phyloP scores from a whole-genome alignment of 2,329 filamentous ascomycete genomes.

The Zymoseptoria brevis region DNA sequence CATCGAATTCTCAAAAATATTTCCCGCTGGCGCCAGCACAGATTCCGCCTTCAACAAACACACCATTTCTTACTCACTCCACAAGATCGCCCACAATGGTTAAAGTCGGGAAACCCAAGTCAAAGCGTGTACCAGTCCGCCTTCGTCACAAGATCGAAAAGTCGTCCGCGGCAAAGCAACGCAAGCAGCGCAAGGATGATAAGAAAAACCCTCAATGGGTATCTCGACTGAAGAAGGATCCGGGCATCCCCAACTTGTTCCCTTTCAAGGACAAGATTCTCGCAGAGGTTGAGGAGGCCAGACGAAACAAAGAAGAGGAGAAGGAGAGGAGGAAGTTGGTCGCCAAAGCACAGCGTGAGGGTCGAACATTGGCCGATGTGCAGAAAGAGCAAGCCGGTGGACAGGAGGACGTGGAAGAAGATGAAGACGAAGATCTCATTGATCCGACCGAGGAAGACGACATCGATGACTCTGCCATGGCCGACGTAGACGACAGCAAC shows the following conservation, averaged over 20 bases:
- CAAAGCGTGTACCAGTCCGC: constrained; percentile 83
- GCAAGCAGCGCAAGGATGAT: constrained; percentile 76
- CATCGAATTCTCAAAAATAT: not conserved
- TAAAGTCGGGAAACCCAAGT: constrained; percentile 61
- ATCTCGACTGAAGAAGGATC: constrained; percentile 92
- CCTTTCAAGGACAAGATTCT: constrained; percentile 95
- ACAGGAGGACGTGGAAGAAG: constrained; percentile 43
- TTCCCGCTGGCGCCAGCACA: not conserved
- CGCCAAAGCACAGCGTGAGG: constrained; percentile 43
- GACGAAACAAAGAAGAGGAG: constrained; percentile 73
- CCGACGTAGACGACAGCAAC: constrained; percentile 62
- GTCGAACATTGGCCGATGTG: constrained; percentile 29
- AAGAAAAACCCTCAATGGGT: constrained; percentile 98
- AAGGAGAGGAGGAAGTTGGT: constrained; percentile 61
- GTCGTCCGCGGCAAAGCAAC: constrained; percentile 79
- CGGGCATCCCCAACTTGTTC: constrained; percentile 93
- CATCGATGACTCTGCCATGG: constrained; percentile 49
- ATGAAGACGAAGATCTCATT: constrained; percentile 36
- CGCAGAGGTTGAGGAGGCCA: constrained; percentile 86
- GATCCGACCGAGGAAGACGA: constrained; percentile 36
- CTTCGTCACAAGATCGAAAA: constrained; percentile 96
- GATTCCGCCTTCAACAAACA: not conserved
- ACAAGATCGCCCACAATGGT: constrained; percentile 10
- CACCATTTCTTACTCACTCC: not conserved
- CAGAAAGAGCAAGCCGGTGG: constrained; percentile 49